Percentiles rank a stretch among this genome's conserved stretches.
phyloP scores from a whole-genome alignment of 2,329 filamentous ascomycete genomes.

The Diaporthe citri region DNA sequence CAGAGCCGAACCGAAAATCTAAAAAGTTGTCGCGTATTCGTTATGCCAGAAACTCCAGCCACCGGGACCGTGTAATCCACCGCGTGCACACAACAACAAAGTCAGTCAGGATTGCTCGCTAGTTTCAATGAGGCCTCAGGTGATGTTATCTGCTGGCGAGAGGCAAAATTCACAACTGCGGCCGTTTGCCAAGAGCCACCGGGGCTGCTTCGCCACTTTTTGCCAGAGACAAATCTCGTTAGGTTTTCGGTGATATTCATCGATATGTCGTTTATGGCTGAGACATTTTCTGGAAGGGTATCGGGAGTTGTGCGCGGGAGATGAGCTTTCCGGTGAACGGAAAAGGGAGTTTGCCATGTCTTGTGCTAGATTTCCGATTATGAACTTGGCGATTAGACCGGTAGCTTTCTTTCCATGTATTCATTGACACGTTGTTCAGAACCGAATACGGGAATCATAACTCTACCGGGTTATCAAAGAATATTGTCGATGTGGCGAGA shows the following conservation, averaged over 20 bases:
- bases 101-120: background rate
- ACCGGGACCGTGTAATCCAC: constrained; percentile 9
- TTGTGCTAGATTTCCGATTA: background rate
- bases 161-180: constrained; percentile 11
- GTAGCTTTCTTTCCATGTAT: background rate
- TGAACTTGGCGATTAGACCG: no score
- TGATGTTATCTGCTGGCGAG: background rate
- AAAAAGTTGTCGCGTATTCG: background rate
- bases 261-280: background rate
- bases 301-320: background rate
- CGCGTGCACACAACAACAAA: background rate
- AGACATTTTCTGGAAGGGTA: background rate
- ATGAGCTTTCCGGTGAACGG: background rate
- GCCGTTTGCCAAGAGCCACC: constrained; percentile 24
- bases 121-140: constrained; percentile 18
- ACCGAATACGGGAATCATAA: background rate
- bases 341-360: background rate
- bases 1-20: background rate
- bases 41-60: background rate
- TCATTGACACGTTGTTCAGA: background rate
- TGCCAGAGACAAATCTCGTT: background rate
- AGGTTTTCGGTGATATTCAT: background rate
- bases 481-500: background rate
- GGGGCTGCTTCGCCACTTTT: constrained; percentile 16
- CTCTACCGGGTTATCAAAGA: no score